These are phyloP conservation scores for Cladosporium sp. DNA, from an alignment of 2,329 filamentous ascomycete species.

Conservation along the genomic window DNA sequence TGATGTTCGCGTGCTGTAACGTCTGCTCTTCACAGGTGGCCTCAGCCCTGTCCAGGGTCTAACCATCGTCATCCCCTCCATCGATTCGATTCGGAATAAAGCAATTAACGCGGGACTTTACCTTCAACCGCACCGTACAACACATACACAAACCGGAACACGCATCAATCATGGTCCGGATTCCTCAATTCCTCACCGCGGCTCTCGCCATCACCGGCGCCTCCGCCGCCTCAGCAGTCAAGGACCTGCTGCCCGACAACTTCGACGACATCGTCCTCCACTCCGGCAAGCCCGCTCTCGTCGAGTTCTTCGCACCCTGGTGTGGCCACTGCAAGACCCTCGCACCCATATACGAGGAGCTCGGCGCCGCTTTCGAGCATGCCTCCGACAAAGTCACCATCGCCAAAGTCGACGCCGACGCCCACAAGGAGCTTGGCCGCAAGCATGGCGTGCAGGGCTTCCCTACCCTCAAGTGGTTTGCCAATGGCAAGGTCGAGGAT, in stretches of 20 bases:
- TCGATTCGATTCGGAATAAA: neutral
- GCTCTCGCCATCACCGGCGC: conserved; percentile 46
- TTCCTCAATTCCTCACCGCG: conserved; percentile 34
- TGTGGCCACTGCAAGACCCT: conserved; percentile 99
- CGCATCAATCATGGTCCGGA: conserved; percentile 5
- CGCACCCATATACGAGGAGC: conserved; percentile 89
- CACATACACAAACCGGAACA: neutral
- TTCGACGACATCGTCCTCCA: conserved; percentile 88
- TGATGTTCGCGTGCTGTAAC: too few relatives aligned
- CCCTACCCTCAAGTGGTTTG: conserved; percentile 93
- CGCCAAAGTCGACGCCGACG: conserved; percentile 93
- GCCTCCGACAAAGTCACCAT: conserved; percentile 75
- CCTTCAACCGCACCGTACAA: neutral
- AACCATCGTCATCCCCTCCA: neutral
- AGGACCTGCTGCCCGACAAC: conserved; percentile 84
- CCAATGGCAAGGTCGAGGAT: conserved; percentile 81
- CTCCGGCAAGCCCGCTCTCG: conserved; percentile 89
- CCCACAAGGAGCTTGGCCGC: conserved; percentile 77
- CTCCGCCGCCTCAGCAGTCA: conserved; percentile 73
- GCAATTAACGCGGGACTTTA: neutral
- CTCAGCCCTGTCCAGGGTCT: neutral
- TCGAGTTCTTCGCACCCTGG: conserved; percentile 98
- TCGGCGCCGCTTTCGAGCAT: conserved; percentile 69
- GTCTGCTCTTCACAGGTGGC: neutral
- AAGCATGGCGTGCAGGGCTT: conserved; percentile 89